A percentile compares a stretch with the other conserved stretches of the same genome.
Evolutionary conservation across 768 basidiomycete genomes (phyloP).

Genomic region (Mycena pura): DNA sequence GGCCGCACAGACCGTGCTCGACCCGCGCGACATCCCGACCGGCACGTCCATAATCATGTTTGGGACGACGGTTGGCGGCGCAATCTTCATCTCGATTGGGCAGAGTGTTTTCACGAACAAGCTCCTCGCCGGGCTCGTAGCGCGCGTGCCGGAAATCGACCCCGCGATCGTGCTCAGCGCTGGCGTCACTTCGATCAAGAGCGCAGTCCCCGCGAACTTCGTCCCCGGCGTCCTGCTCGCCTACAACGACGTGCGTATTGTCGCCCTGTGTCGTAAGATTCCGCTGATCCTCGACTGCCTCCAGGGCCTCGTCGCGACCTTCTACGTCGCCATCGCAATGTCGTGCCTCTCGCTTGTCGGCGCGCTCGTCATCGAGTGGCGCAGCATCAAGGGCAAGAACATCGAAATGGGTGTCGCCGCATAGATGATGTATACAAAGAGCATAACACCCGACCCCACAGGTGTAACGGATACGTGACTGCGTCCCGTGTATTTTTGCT

Average conservation of each 20-base stretch:
- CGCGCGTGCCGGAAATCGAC: conserved; percentile 1
- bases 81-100: conserved; percentile 25
- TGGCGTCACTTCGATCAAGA: conserved; percentile 8
- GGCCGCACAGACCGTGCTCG: conserved; percentile 25
- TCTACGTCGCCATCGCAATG: conserved; percentile 15
- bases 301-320: conserved; percentile 11
- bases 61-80: conserved; percentile 23
- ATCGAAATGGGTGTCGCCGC: conserved; percentile 19
- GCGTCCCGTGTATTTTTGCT: no score
- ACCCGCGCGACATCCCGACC: conserved; percentile 18
- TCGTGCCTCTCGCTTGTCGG: conserved; percentile 4
- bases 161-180: conserved; percentile 5
- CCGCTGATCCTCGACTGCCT: no score
- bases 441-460: no score
- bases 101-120: conserved; percentile 28
- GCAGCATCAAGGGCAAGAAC: conserved; percentile 14
- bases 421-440: no score
- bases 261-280: not conserved
- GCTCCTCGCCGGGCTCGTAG: conserved; percentile 5
- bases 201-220: not conserved
- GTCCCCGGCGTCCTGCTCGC: conserved; percentile 1
- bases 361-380: conserved; percentile 16
- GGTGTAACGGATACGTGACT: no score
- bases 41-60: conserved; percentile 28
- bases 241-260: conserved; percentile 14